Base-by-base conservation (phyloP, 108 stramenopile genomes). In the Cyclotella kingstonii region DNA sequence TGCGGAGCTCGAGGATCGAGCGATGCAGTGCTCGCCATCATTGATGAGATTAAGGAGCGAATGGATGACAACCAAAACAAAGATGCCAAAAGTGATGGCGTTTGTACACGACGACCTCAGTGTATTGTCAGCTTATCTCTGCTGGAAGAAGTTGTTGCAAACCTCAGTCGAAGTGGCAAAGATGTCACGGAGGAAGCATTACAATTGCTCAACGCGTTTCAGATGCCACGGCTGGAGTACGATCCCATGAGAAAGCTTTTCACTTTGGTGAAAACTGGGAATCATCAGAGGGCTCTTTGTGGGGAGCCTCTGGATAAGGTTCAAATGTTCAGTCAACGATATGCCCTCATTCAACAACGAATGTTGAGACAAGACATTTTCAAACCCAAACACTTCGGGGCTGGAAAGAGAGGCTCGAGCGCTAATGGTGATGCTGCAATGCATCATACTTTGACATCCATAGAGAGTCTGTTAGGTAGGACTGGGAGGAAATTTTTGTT, bases 291-390 rank as follows among this genome's bases (percentile, higher is more conserved):
- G 47, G 17, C 39, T 50, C 41, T 68, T 14, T 28, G 27, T 35
- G 56, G 61, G 9, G 66, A 68, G 54, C 61, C 54, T 11, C 23
- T 61, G 39, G 59, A 64, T 43, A 69, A 73, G 60, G 77, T 55
- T 22, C 63, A 81, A 23, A 88, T 86, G 88, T 81, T 90, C 63
- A 53, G 68, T 8, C 88, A 90, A 56, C 60, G 91, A 25, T 93
- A 84, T 60, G 59, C 73, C 8, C 60, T 87, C 15, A 77, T 87
- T 3, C 86, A 88, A 17, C 91, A 93, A 60, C 67, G 86, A 21
- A 78, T 93, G n/a, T 53, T 85, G 15, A 77, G 85, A 5, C 81
- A 84, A 25, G 77, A 82, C 23, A 59, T 79, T 38, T 87, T 87
- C 43, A 79, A 70, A 63, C 80, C 84, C 17, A 79, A 76, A 50